Percentiles rank a stretch among this genome's conserved stretches.
Evolutionary conservation across 2,329 filamentous ascomycete genomes (phyloP).

Genomic region (Trichocomaceae sp.): DNA sequence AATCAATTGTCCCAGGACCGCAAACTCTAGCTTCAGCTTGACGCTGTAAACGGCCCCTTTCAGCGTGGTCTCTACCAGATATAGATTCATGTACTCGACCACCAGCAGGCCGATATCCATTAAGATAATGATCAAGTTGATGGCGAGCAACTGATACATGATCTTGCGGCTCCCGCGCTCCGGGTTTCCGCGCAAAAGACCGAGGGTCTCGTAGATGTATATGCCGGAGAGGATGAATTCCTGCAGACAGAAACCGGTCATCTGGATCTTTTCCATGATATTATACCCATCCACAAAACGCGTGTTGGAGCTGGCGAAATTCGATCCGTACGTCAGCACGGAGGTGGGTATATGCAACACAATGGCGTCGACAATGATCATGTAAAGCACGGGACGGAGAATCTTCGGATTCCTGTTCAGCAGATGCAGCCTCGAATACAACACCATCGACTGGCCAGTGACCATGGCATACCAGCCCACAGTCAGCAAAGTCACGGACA

Average conservation of each 20-base stretch:
- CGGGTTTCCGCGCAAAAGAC: conserved; percentile 44
- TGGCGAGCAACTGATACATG: conserved; percentile 44
- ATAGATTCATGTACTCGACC: conserved; percentile 39
- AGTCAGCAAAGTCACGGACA: conserved; percentile 39
- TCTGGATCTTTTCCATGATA: conserved; percentile 50
- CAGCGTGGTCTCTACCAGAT: conserved; percentile 43
- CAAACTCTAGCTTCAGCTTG: conserved; percentile 47
- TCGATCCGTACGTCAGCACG: conserved; percentile 40
- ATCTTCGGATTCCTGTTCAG: conserved; percentile 35
- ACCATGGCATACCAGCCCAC: conserved; percentile 45
- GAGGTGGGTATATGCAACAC: conserved; percentile 42
- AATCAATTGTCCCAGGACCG: conserved; percentile 42
- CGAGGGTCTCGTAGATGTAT: conserved; percentile 50
- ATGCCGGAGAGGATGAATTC: conserved; percentile 49
- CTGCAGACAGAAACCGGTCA: conserved; percentile 52
- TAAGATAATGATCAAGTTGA: conserved; percentile 44
- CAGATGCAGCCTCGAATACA: conserved; percentile 47
- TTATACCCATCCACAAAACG: conserved; percentile 35
- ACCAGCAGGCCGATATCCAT: conserved; percentile 41
- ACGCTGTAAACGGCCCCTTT: conserved; percentile 45
- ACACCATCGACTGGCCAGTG: conserved; percentile 44
- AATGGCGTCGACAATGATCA: conserved; percentile 43
- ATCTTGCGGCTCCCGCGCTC: conserved; percentile 39
- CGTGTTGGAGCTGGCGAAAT: conserved; percentile 21
- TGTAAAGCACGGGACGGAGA: conserved; percentile 37